Evolutionary conservation across 192 early-diverging fungal genomes (phyloP), one percentile per base, ranked within the genome.

Genomic region (Coemansia sp.): DNA sequence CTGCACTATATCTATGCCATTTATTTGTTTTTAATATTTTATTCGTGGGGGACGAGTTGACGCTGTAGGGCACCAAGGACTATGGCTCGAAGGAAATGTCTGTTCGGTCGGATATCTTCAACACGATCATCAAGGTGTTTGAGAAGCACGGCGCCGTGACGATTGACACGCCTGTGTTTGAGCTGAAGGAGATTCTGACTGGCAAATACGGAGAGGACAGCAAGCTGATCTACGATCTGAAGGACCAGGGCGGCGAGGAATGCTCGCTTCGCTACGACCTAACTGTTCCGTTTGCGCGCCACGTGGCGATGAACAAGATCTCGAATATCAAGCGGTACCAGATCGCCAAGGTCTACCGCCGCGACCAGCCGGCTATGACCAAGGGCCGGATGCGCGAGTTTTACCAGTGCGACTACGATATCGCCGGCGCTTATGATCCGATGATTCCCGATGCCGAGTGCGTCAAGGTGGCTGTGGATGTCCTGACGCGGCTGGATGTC

Each of bases 361-460:
- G 97, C 34, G 97, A 98, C 80, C 93, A 98, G 73, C 97, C 97
- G 39, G 93, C 95, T 3, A 92, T 99, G 88, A 93, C 93, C 59
- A 95, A 97, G 83, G 95, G 97, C 4, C 87, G 95, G n/a, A 92
- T 98, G 92, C 84, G 97, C 69, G 97, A 99, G 79, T 99, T 99
- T 64, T 95, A 86, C 82, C 95, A 99, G 75, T 98, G 95, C 74
- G 95, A 99, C 85, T 98, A 95, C 55, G 97, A 99, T 74, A 90
- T 99, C 78, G 97, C 97, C 20, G 97, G 97, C 6, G 71, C 69
- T 16, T 96, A 95, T 63, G 97, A 97, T 45, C 57, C 91, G 11
- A 99, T 99, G 97, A 84, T 99, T n/a, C 91, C 97, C 23, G 97
- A 99, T 70, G 88, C 93, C 23, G 97, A 99, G 68, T 87, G 88